These are phyloP conservation scores for Saccharomyces hybrid DNA, from an alignment of 1,139 yeast genomes.

Conservation along the genomic window DNA sequence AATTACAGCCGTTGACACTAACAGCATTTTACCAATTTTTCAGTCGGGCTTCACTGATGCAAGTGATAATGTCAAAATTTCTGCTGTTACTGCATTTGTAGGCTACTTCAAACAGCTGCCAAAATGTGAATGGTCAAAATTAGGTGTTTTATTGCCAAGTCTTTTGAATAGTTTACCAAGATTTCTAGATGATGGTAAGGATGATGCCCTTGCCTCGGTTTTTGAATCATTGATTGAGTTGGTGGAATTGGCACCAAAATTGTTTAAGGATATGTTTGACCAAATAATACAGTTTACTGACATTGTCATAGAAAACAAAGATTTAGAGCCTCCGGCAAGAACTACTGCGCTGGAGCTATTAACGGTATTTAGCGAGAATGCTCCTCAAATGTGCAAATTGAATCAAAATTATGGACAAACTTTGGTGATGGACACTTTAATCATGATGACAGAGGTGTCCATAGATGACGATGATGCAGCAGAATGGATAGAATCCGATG, in stretches of 20 bases:
- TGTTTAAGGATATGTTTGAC: constrained; percentile 85
- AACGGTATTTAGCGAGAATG: constrained; percentile 84
- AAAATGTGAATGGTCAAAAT: constrained; percentile 64
- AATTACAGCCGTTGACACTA: constrained; percentile 51
- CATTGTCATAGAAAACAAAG: constrained; percentile 74
- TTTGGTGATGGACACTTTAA: constrained; percentile 65
- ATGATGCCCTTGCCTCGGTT: constrained; percentile 75
- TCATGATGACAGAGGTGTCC: constrained; percentile 91
- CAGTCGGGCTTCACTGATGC: constrained; percentile 72
- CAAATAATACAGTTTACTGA: constrained; percentile 79
- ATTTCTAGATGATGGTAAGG: constrained; percentile 70
- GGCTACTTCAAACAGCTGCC: constrained; percentile 81
- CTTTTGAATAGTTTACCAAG: constrained; percentile 82
- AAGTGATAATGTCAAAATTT: constrained; percentile 76
- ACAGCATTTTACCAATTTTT: constrained; percentile 60
- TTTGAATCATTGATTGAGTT: constrained; percentile 82
- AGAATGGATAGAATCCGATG: constrained; percentile 83
- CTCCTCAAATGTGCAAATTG: constrained; percentile 90
- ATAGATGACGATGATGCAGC: constrained; percentile 72
- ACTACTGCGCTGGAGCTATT: constrained; percentile 81
- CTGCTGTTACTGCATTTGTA: constrained; percentile 89
- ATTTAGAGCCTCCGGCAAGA: constrained; percentile 71
- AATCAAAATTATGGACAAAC: constrained; percentile 66
- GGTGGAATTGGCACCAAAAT: constrained; percentile 88
- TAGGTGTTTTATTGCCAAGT: constrained; percentile 74